Evolutionary conservation across 1,139 yeast species (phyloP).

Genomic region (Yamadazyma aaseri): DNA sequence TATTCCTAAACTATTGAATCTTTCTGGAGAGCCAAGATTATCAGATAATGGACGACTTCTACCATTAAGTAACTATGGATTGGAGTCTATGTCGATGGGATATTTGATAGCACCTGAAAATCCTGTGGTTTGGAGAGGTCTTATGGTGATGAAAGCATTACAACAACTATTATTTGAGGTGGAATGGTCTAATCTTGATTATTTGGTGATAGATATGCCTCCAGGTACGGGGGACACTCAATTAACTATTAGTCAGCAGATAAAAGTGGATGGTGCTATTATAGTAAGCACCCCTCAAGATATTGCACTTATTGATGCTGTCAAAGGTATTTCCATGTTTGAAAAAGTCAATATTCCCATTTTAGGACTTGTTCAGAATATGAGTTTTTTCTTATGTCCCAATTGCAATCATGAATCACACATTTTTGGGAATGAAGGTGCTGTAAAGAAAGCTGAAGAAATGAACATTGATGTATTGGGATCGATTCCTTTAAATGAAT

Average conservation of each 20-base stretch:
- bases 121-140: conserved; percentile 85
- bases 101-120: conserved; percentile 65
- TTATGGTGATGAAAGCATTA: conserved; percentile 84
- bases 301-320: conserved; percentile 77
- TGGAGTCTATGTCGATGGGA: conserved; percentile 90
- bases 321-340: conserved; percentile 79
- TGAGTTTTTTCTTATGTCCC: conserved; percentile 78
- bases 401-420: conserved; percentile 58
- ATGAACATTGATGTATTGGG: conserved; percentile 56
- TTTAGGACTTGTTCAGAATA: conserved; percentile 77
- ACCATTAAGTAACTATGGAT: conserved; percentile 75
- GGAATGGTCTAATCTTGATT: conserved; percentile 72
- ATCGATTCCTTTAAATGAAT: conserved; percentile 63
- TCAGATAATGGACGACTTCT: conserved; percentile 54
- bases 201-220: conserved; percentile 79
- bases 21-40: conserved; percentile 66
- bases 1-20: conserved; percentile 64
- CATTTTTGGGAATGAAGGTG: conserved; percentile 73
- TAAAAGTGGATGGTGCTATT: conserved; percentile 76
- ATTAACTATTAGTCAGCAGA: conserved; percentile 73
- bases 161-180: conserved; percentile 82
- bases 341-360: conserved; percentile 72
- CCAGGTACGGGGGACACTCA: conserved; percentile 94
- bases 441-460: conserved; percentile 53
- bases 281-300: conserved; percentile 89